Evolutionary conservation across 75 land plant genomes (phyloP).

Genomic region (Adiantum capillusveneris): DNA sequence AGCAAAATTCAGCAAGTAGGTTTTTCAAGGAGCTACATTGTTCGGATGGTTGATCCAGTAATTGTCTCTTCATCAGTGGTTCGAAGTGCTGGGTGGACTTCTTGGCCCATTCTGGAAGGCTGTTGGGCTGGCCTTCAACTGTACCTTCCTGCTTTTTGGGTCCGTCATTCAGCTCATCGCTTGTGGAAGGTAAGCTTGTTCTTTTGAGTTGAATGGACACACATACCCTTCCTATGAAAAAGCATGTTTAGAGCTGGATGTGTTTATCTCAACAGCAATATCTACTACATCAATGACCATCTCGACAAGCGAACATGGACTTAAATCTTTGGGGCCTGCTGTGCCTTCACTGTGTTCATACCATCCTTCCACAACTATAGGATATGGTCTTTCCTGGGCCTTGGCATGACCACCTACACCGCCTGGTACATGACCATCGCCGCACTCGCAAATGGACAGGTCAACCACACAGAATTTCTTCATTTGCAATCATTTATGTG

Average conservation of each 20-base stretch:
- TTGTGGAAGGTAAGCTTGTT: conserved; percentile 79
- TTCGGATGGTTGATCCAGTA: too few species aligned
- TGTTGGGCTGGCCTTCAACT: conserved; percentile 63
- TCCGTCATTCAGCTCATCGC: conserved; percentile 94
- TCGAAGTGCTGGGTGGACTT: conserved; percentile 89
- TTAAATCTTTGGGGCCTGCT: conserved; percentile 81
- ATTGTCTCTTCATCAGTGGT: too few species aligned
- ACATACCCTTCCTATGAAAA: not conserved
- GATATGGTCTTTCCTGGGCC: conserved; percentile 78
- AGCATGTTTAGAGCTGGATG: too few species aligned
- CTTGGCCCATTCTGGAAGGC: conserved; percentile 89
- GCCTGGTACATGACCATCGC: conserved; percentile 57
- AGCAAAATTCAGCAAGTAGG: not conserved
- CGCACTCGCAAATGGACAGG: conserved; percentile 45
- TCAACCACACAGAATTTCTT: not conserved
- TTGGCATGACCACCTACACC: conserved; percentile 84
- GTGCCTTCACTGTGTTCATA: conserved; percentile 66
- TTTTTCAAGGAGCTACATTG: too few species aligned
- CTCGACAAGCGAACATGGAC: conserved; percentile 88
- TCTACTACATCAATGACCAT: too few species aligned
- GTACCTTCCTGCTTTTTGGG: conserved; percentile 85
- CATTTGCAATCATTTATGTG: not conserved
- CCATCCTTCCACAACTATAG: conserved; percentile 85
- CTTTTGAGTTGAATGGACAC: too few species aligned
- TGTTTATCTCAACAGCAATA: conserved; percentile 78